These are phyloP conservation scores for Rhizopogon vesiculosus DNA, from an alignment of 768 basidiomycete species.

Conservation along the genomic window DNA sequence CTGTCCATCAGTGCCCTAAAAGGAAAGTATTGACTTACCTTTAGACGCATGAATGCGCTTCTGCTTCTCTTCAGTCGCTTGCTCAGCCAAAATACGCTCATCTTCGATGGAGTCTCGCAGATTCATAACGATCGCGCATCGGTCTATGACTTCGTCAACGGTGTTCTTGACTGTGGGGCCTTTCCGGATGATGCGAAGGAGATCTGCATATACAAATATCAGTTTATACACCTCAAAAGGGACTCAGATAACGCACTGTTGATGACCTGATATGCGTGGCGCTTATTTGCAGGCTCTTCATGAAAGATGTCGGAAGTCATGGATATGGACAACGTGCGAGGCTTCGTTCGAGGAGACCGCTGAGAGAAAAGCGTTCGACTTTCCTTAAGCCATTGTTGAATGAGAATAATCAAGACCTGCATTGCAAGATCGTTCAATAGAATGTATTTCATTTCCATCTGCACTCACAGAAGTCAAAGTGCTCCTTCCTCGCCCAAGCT, in stretches of 20 bases:
- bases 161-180: constrained; percentile 81
- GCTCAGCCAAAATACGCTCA: constrained; percentile 69
- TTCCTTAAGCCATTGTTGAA: constrained; percentile 74
- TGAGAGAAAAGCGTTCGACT: constrained; percentile 22
- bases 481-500: constrained; percentile 89
- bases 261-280: constrained; percentile 81
- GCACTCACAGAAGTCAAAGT: constrained; percentile 77
- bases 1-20: neutral
- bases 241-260: constrained; percentile 57
- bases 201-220: constrained; percentile 39
- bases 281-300: constrained; percentile 26
- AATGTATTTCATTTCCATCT: neutral
- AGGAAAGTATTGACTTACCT: constrained; percentile 38
- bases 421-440: neutral
- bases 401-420: constrained; percentile 77
- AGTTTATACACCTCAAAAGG: neutral
- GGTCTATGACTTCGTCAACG: constrained; percentile 87
- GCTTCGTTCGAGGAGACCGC: constrained; percentile 20
- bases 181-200: constrained; percentile 81
- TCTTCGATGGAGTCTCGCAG: constrained; percentile 88
- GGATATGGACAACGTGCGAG: constrained; percentile 43
- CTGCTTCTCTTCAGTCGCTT: constrained; percentile 66
- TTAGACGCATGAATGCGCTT: constrained; percentile 64
- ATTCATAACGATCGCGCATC: constrained; percentile 78
- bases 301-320: constrained; percentile 21